Conservation (phyloP, 106 monocot genomes). For the Dendrobium chrysotoxum region DNA sequence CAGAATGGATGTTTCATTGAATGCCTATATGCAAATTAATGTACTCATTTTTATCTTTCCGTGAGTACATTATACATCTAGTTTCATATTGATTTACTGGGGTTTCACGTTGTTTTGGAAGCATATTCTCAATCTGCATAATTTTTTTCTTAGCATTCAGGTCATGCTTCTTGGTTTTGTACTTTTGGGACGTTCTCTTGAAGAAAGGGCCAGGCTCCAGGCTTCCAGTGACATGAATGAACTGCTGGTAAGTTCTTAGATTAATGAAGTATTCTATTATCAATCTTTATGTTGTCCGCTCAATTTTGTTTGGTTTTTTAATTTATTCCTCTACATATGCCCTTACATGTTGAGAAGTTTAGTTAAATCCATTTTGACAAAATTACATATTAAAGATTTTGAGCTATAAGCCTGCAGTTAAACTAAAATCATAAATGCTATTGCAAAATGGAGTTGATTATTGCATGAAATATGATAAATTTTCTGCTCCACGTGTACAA, state of each 20-base stretch:
- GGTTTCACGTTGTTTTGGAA: neutral
- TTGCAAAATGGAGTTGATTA: neutral
- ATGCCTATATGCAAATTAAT: neutral
- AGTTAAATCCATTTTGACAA: neutral
- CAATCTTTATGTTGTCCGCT: neutral
- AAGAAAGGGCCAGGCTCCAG: slow-evolving; percentile 88
- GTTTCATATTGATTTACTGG: neutral
- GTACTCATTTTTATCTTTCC: neutral
- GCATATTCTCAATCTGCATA: neutral
- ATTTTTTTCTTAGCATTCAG: slow-evolving; percentile 60
- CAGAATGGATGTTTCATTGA: neutral
- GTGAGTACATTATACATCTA: neutral
- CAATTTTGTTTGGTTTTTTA: neutral
- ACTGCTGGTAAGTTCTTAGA: slow-evolving; percentile 59
- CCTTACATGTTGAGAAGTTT: neutral
- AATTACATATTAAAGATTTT: neutral
- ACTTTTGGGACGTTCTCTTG: slow-evolving; percentile 92
- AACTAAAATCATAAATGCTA: neutral
- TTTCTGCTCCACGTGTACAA: neutral
- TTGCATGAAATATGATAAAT: neutral
- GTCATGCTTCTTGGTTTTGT: slow-evolving; percentile 99
- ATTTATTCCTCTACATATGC: neutral
- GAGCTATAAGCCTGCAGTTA: neutral
- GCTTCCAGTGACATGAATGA: slow-evolving; percentile 99
- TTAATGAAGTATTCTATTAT: neutral